Evolutionary conservation across 257 asterid genomes (phyloP), one percentile per base, ranked within the genome.

Genomic region (Nicotiana undulata): DNA sequence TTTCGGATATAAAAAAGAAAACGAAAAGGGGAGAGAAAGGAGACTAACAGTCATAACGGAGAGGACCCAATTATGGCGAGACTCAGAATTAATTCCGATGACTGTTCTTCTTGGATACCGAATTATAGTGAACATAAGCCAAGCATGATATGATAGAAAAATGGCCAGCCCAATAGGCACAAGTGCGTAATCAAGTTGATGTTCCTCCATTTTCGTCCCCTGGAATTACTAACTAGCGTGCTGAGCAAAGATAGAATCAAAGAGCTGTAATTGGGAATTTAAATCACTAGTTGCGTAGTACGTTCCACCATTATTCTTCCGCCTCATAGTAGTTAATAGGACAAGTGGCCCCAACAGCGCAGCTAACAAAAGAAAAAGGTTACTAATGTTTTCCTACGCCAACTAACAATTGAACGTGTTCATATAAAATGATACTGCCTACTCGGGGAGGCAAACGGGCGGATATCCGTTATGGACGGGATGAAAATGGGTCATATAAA

Each of bases 31-130:
- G 29, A 26, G 49, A 80, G 46, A 61, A 49, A 68, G 40, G 29
- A 83, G 40, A 87, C 93, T 81, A 12, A 92, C 98, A 34, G 89
- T n/a, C 98, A 94, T 94, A 85, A 94, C 83, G 86, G 91, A 87
- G 85, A 84, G 85, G 82, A 91, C 91, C 98, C 98, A 94, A 53
- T 79, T 83, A 46, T 81, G 91, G 76, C 97, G 96, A 84, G 89
- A 86, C 84, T 94, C 90, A 31, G 96, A 81, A 85, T 92, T 94
- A 40, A 92, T 88, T 2, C 95, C 98, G 58, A 94, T 88, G 55
- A 90, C 95, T 6, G 97, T 92, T 86, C 88, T 86, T 59, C 60
- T 84, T 4, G 98, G 98, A 58, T 79, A 29, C 13, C 82, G 82
- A 4, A 75, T n/a, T 0, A 92, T 87, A 81, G 88, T 86, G 83